phyloP scores from a whole-genome alignment of 257 asterid genomes.

The Penstemon newberryi region DNA sequence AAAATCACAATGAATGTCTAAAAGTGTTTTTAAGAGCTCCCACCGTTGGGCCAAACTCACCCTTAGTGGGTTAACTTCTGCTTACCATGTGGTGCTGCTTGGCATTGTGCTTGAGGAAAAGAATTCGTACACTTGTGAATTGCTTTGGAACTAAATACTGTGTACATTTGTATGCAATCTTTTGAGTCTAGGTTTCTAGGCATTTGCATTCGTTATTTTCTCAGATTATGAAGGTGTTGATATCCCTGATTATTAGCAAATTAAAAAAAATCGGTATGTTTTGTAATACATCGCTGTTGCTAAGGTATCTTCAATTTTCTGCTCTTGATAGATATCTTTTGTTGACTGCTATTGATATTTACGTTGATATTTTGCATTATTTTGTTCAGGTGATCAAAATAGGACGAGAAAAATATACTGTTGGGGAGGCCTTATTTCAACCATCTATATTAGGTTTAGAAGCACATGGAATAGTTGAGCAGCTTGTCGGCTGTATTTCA shows the following conservation, averaged over 20 bases:
- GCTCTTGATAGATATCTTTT: background rate
- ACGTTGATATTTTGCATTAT: background rate
- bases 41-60: too few species aligned
- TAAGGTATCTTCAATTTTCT: too few species aligned
- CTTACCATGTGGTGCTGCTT: too few species aligned
- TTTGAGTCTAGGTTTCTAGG: background rate
- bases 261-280: too few species aligned
- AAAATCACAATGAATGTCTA: too few species aligned
- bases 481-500: constrained; percentile 87
- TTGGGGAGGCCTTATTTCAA: constrained; percentile 92
- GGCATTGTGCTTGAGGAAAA: too few species aligned
- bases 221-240: background rate
- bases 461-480: constrained; percentile 92
- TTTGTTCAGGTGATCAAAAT: constrained; percentile 68
- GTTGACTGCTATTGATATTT: background rate
- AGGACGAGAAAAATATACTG: constrained; percentile 78
- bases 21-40: too few species aligned
- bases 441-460: constrained; percentile 83
- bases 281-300: background rate
- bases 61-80: too few species aligned
- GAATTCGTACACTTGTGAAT: background rate
- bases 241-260: background rate
- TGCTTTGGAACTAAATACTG: background rate
- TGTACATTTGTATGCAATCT: background rate
- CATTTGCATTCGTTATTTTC: background rate